These are phyloP conservation scores for Saccharomycopsis fermentans DNA, from an alignment of 805 yeast species.

Conservation along the genomic window DNA sequence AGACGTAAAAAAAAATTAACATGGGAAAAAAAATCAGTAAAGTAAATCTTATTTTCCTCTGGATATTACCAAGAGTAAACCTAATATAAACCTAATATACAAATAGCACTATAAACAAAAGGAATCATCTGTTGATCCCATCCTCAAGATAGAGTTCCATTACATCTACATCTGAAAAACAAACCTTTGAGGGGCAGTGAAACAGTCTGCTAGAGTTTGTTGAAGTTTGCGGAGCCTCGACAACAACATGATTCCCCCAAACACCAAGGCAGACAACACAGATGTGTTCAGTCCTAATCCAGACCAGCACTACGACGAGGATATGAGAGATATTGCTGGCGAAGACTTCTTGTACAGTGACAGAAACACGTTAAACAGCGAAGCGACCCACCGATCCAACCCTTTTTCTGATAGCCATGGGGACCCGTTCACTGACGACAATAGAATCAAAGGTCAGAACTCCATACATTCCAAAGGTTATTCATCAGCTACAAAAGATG, in stretches of 20 bases:
- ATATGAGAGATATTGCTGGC: neutral
- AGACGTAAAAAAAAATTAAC: too few species aligned
- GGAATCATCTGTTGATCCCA: too few species aligned
- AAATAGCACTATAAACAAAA: too few species aligned
- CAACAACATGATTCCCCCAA: neutral
- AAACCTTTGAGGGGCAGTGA: too few species aligned
- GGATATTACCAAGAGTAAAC: too few species aligned
- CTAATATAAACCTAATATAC: too few species aligned
- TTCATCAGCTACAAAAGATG: neutral
- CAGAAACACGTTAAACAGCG: neutral
- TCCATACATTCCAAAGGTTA: neutral
- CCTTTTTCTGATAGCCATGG: neutral
- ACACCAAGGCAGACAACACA: neutral
- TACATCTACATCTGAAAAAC: too few species aligned
- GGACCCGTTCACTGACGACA: neutral
- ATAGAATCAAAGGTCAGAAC: neutral
- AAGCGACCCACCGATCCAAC: neutral
- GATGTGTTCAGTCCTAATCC: neutral
- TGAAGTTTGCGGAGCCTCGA: too few species aligned
- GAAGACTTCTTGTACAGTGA: neutral
- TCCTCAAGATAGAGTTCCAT: too few species aligned
- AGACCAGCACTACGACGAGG: neutral
- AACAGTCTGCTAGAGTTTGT: too few species aligned
- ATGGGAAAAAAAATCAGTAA: too few species aligned
- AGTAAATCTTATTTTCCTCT: too few species aligned